phyloP scores from a whole-genome alignment of 176 grass and related monocot genomes.

The Poa annua region DNA sequence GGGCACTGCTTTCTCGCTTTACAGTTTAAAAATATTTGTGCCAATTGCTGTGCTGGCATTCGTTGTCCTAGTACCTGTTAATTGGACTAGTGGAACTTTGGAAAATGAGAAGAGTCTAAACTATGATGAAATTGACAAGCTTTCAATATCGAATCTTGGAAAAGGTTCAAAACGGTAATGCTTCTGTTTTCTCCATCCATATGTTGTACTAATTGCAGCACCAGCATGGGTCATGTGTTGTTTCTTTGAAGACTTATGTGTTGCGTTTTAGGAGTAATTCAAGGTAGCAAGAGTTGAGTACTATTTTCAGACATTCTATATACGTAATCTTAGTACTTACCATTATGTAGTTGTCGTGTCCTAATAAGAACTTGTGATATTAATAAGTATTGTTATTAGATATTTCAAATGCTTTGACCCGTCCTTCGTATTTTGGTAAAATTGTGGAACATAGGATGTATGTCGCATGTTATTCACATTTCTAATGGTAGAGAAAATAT shows the following conservation, averaged over 20 bases:
- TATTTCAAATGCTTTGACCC: background rate
- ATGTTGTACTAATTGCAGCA: slow-evolving; percentile 6
- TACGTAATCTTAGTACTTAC: slow-evolving; percentile 1
- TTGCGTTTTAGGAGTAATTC: background rate
- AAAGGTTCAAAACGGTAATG: slow-evolving; percentile 78
- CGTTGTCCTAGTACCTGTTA: slow-evolving; percentile 72
- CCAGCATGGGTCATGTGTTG: background rate
- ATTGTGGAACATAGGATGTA: background rate
- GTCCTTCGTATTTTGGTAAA: background rate
- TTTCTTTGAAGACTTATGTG: slow-evolving; percentile 27
- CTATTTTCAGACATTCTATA: slow-evolving; percentile 32
- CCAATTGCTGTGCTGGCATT: slow-evolving; percentile 80
- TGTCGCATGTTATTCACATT: background rate
- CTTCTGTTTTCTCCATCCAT: slow-evolving; percentile 22
- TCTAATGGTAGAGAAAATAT: background rate
- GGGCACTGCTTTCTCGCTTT: slow-evolving; percentile 33
- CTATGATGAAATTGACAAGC: slow-evolving; percentile 92
- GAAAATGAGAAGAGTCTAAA: slow-evolving; percentile 52
- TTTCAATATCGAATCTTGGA: slow-evolving; percentile 92
- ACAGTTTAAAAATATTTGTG: slow-evolving; percentile 95
- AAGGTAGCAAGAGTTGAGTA: background rate
- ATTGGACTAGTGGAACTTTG: slow-evolving; percentile 84
- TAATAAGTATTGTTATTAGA: background rate
- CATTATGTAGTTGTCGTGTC: slow-evolving; percentile 20
- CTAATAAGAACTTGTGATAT: background rate